Conservation (phyloP, 148 eudicot genomes). For the Rhododendron henanense region DNA sequence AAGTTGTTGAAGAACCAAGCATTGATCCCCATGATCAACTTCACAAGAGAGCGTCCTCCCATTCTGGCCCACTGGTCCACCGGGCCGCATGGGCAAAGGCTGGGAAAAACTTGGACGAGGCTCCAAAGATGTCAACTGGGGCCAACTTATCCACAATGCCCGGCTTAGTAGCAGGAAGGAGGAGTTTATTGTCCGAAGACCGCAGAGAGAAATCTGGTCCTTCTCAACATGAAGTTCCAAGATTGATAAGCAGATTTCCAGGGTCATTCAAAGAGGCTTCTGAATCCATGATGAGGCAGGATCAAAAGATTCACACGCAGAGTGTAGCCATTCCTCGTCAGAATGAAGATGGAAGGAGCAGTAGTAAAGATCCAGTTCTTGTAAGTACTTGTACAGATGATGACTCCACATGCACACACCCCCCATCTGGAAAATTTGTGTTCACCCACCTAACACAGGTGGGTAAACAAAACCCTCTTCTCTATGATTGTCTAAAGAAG, state of each 20-base stretch:
- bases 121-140: conserved; percentile 59
- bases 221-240: conserved; percentile 49
- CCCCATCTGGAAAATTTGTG: neutral
- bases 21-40: conserved; percentile 34
- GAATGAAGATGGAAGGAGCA: conserved; percentile 52
- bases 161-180: conserved; percentile 48
- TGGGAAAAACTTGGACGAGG: conserved; percentile 60
- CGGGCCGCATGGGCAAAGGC: conserved; percentile 69
- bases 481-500: neutral
- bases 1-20: conserved; percentile 43
- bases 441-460: neutral
- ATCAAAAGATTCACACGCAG: conserved; percentile 30
- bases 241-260: conserved; percentile 60
- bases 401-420: neutral
- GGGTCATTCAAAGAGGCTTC: conserved; percentile 82
- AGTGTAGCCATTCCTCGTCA: conserved; percentile 34
- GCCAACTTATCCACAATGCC: conserved; percentile 48
- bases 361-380: conserved; percentile 59
- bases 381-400: conserved; percentile 41
- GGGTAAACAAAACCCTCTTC: neutral
- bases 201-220: conserved; percentile 44
- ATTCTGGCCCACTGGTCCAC: conserved; percentile 84
- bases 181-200: conserved; percentile 56
- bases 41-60: conserved; percentile 80
- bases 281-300: conserved; percentile 42